Conservation (phyloP, 208 protist species). For the Phytomonas francai region DNA sequence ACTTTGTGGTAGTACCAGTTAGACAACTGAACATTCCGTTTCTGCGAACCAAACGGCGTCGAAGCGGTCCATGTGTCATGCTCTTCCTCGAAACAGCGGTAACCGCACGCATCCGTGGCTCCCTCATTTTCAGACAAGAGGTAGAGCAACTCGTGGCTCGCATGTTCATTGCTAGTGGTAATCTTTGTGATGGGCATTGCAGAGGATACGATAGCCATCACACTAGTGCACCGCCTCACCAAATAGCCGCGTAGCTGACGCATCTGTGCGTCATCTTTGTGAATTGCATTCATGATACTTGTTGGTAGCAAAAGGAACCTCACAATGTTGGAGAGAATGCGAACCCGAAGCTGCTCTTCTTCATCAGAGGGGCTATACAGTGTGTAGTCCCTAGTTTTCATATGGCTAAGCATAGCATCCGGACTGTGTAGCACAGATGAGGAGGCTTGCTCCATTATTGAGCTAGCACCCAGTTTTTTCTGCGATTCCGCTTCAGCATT, state of each 20-base stretch:
- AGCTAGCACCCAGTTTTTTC: not conserved
- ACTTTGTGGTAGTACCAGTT: conserved; percentile 57
- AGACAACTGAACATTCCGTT: conserved; percentile 34
- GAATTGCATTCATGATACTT: conserved; percentile 50
- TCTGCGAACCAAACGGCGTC: not conserved
- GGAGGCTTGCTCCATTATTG: not conserved
- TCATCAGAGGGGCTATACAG: conserved; percentile 43
- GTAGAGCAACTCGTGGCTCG: not conserved
- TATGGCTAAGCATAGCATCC: not conserved
- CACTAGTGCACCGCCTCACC: not conserved
- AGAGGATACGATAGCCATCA: conserved; percentile 22
- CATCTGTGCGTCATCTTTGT: conserved; percentile 14
- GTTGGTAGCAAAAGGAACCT: conserved; percentile 72
- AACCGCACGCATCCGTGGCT: not conserved
- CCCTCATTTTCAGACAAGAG: not conserved
- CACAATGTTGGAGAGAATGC: conserved; percentile 64
- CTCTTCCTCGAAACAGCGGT: not conserved
- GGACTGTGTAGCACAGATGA: not conserved
- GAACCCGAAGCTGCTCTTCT: conserved; percentile 61
- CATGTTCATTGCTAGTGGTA: not conserved
- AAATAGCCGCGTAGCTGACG: conserved; percentile 24
- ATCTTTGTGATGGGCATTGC: not conserved
- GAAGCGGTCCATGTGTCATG: not conserved
- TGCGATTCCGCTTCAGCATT: not conserved
- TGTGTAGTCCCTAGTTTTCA: not conserved